These are phyloP conservation scores for Globisporangium okanoganense DNA, from an alignment of 352 stramenopile genomes.

Conservation along the genomic window DNA sequence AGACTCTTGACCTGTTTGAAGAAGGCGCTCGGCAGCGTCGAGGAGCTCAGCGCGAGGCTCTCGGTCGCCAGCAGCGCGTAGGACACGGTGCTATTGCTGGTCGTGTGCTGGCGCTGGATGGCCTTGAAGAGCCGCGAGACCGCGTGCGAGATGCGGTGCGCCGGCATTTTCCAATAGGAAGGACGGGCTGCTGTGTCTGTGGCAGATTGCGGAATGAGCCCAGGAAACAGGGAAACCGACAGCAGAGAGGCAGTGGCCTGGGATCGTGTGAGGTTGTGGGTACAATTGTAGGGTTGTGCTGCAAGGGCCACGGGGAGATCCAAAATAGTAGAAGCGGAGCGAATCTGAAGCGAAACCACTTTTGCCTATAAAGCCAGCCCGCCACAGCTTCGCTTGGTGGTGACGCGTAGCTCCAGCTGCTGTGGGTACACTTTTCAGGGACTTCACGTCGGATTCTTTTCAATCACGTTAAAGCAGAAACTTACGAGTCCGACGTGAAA, in stretches of 20 bases:
- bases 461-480: neutral
- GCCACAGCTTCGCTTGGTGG: too few species aligned
- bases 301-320: too few species aligned
- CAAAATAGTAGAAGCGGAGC: too few species aligned
- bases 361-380: too few species aligned
- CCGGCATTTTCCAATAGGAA: slow-evolving; percentile 5
- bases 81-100: slow-evolving; percentile 12
- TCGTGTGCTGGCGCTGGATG: slow-evolving; percentile 31
- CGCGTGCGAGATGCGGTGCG: slow-evolving; percentile 34
- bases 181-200: neutral
- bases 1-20: slow-evolving; percentile 24
- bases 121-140: slow-evolving; percentile 34
- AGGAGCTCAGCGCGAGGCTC: neutral
- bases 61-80: slow-evolving; percentile 19
- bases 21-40: slow-evolving; percentile 28
- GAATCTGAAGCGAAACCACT: neutral
- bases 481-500: too few species aligned
- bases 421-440: too few species aligned
- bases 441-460: neutral
- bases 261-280: neutral
- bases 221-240: neutral
- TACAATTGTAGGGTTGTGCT: neutral
- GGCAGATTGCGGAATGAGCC: neutral
- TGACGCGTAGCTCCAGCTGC: too few species aligned
- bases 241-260: neutral